Percentiles rank a stretch among this genome's conserved stretches.
Evolutionary conservation across 176 grass and related monocot genomes (phyloP).

Genomic region (Areca catechu): DNA sequence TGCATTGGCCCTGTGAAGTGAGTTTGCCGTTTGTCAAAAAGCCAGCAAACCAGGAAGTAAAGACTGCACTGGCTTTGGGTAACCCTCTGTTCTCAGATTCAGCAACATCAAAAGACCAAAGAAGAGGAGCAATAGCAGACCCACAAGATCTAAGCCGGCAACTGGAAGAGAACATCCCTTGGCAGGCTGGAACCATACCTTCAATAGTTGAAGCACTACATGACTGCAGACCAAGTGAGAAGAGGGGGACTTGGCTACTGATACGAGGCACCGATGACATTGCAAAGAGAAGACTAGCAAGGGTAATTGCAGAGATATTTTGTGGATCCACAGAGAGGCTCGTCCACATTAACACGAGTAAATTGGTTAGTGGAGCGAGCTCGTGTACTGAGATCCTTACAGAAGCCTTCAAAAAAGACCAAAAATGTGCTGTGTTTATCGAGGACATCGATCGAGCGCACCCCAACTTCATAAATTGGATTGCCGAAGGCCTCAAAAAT

Average conservation of each 20-base stretch:
- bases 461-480: constrained; percentile 14
- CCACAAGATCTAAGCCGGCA: constrained; percentile 35
- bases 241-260: constrained; percentile 35
- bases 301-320: constrained; percentile 32
- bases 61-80: constrained; percentile 34
- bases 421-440: constrained; percentile 40
- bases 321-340: constrained; percentile 32
- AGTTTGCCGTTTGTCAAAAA: not conserved
- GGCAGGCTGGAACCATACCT: constrained; percentile 37
- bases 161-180: constrained; percentile 57
- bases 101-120: constrained; percentile 38
- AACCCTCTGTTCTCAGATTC: constrained; percentile 53
- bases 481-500: constrained; percentile 13
- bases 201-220: constrained; percentile 37
- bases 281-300: constrained; percentile 26
- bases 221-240: constrained; percentile 1
- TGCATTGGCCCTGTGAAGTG: not conserved
- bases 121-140: constrained; percentile 9
- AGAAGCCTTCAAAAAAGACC: constrained; percentile 17
- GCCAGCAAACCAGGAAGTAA: constrained; percentile 22
- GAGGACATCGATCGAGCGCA: constrained; percentile 36
- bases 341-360: constrained; percentile 11
- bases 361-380: not conserved
- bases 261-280: constrained; percentile 48
- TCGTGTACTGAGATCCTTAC: constrained; percentile 17